These are phyloP conservation scores for Globisporangium canariense DNA, from an alignment of 352 stramenopile species.

Conservation along the genomic window DNA sequence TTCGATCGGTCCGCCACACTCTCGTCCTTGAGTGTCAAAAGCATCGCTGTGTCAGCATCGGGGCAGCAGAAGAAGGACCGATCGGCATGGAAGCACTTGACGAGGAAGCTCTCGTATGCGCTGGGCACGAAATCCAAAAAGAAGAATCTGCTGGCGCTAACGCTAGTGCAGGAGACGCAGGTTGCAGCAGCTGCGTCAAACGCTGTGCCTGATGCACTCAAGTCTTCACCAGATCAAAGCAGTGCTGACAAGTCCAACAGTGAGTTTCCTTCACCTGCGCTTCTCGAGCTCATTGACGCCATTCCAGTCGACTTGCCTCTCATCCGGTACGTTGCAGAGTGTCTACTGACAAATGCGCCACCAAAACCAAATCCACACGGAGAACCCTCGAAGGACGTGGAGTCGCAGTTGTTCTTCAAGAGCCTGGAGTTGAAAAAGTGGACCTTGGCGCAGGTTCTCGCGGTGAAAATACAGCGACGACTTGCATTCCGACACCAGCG, in stretches of 20 bases:
- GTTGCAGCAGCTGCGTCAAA: not conserved
- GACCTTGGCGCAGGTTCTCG: slow-evolving; percentile 23
- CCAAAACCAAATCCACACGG: not conserved
- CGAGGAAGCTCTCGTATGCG: slow-evolving; percentile 11
- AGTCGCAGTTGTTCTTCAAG: slow-evolving; percentile 25
- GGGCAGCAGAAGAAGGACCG: not conserved
- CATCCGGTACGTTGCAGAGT: slow-evolving; percentile 22
- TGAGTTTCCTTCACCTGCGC: not conserved
- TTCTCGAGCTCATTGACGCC: not conserved
- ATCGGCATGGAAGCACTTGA: slow-evolving; percentile 16
- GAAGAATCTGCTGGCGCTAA: not conserved
- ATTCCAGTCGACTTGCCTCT: slow-evolving; percentile 19
- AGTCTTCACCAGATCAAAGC: not conserved
- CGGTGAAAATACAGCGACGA: slow-evolving; percentile 25
- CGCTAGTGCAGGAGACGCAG: not conserved
- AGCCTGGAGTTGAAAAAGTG: slow-evolving; percentile 23
- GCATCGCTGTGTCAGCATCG: not conserved
- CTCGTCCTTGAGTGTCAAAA: slow-evolving; percentile 6
- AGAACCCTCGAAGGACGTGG: slow-evolving; percentile 5
- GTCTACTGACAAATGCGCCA: slow-evolving; percentile 1
- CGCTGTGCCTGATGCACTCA: not conserved
- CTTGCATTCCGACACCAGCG: not conserved
- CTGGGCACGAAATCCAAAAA: slow-evolving; percentile 3
- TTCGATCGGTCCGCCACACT: not conserved
- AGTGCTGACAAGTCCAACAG: too few relatives aligned